phyloP scores from a whole-genome alignment of 2,329 filamentous ascomycete genomes.

The Arthrobotrys iridis region DNA sequence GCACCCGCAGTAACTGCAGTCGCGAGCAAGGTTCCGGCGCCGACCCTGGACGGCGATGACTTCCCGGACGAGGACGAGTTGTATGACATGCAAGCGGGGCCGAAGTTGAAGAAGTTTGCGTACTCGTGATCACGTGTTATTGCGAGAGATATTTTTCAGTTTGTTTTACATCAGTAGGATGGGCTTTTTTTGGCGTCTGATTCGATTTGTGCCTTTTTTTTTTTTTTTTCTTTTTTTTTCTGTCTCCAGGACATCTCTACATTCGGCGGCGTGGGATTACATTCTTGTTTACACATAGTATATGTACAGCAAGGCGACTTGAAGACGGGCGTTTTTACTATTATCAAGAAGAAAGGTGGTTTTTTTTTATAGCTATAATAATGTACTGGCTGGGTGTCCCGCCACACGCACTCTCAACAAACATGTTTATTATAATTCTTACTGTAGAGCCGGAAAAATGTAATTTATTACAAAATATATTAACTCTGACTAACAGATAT shows the following conservation, averaged over 20 bases:
- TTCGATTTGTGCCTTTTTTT: background rate
- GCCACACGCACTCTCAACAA: too few species aligned
- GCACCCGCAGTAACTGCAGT: background rate
- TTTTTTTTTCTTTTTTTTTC: background rate
- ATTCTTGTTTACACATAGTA: background rate
- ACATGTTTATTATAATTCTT: too few species aligned
- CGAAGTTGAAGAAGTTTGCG: constrained; percentile 32
- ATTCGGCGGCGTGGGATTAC: background rate
- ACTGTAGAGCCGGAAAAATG: too few species aligned
- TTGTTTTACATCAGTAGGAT: background rate
- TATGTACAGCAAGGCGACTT: background rate
- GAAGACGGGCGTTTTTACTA: constrained; percentile 4
- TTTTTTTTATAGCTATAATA: too few species aligned
- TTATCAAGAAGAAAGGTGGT: too few species aligned
- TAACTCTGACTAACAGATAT: too few species aligned
- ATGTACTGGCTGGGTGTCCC: too few species aligned
- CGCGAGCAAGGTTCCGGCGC: constrained; percentile 49
- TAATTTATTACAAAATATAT: too few species aligned
- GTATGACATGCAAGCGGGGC: constrained; percentile 2
- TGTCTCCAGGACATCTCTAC: constrained; percentile 27
- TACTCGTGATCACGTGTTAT: constrained; percentile 11
- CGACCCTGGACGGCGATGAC: constrained; percentile 58
- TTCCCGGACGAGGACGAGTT: constrained; percentile 58
- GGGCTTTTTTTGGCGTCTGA: background rate
- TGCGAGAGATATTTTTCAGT: background rate